Evolutionary conservation across 2,329 filamentous ascomycete species (phyloP).

Genomic region (Orbilia quercus): DNA sequence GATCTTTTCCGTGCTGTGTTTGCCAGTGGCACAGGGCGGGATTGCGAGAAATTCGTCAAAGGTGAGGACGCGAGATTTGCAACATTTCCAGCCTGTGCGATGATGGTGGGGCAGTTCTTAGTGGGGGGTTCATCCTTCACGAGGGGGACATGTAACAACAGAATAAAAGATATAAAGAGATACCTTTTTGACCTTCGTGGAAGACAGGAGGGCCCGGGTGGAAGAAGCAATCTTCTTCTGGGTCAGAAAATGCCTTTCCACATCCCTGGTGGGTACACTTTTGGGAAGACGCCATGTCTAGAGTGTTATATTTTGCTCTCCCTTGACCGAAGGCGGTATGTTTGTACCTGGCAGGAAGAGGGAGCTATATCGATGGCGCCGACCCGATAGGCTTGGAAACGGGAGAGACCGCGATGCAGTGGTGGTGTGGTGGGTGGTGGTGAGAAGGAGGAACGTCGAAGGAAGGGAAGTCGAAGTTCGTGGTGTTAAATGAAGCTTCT

Average conservation of each 20-base stretch:
- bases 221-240: slow-evolving; percentile 85
- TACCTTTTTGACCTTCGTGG: slow-evolving; percentile 98
- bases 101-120: slow-evolving; percentile 42
- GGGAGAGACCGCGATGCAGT: not conserved
- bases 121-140: slow-evolving; percentile 29
- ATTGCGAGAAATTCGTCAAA: slow-evolving; percentile 98
- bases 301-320: not conserved
- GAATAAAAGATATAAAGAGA: slow-evolving; percentile 59
- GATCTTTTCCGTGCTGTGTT: slow-evolving; percentile 87
- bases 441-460: too few relatives aligned
- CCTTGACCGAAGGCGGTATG: too few relatives aligned
- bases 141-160: slow-evolving; percentile 21
- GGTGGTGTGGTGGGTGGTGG: slow-evolving; percentile 7
- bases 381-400: not conserved
- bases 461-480: slow-evolving; percentile 3
- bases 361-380: not conserved
- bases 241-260: slow-evolving; percentile 84
- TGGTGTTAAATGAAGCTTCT: not conserved
- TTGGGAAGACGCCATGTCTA: slow-evolving; percentile 70
- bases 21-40: slow-evolving; percentile 89
- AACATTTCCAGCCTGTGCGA: slow-evolving; percentile 91
- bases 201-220: slow-evolving; percentile 95
- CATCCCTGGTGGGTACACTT: slow-evolving; percentile 98
- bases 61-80: slow-evolving; percentile 90
- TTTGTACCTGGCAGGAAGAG: too few relatives aligned